Evolutionary conservation across 352 stramenopile genomes (phyloP).

Genomic region (Phytophthora lateralis): DNA sequence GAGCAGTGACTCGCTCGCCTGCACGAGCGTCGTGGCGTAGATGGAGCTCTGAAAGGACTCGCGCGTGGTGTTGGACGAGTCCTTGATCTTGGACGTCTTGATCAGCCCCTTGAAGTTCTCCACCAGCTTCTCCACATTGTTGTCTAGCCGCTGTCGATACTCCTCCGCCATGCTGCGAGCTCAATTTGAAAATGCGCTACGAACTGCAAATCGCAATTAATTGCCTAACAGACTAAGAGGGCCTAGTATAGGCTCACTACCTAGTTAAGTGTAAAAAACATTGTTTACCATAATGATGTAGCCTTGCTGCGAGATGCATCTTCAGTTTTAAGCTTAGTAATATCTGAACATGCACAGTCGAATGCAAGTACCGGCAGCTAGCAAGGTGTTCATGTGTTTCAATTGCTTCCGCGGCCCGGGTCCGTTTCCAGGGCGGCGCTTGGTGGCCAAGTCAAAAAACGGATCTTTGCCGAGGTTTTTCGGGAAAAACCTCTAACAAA

Average conservation of each 20-base stretch:
- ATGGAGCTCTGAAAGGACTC: constrained; percentile 84
- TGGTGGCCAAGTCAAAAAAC: constrained; percentile 26
- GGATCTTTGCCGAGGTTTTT: constrained; percentile 41
- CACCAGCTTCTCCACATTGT: constrained; percentile 89
- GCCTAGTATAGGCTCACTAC: not conserved
- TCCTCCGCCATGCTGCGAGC: constrained; percentile 68
- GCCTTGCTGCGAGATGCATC: not conserved
- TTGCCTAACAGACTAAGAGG: not conserved
- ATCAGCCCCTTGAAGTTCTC: constrained; percentile 89
- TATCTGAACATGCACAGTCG: not conserved
- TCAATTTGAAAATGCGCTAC: constrained; percentile 3
- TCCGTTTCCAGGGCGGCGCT: constrained; percentile 13
- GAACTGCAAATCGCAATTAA: not conserved
- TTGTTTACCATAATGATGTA: not conserved
- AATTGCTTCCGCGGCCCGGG: not conserved
- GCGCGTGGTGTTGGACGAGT: constrained; percentile 80
- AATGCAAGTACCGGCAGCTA: not conserved
- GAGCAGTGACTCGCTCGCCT: constrained; percentile 81
- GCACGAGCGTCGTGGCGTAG: constrained; percentile 81
- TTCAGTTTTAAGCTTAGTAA: too few species aligned
- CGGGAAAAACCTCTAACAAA: constrained; percentile 24
- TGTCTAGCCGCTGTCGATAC: constrained; percentile 84
- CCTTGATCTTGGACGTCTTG: constrained; percentile 83
- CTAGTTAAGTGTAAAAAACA: not conserved
- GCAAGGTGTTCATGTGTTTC: not conserved